Evolutionary conservation across 306 rosid species (phyloP), one percentile per base, ranked within the genome.

Genomic region (Prosopis cineraria): DNA sequence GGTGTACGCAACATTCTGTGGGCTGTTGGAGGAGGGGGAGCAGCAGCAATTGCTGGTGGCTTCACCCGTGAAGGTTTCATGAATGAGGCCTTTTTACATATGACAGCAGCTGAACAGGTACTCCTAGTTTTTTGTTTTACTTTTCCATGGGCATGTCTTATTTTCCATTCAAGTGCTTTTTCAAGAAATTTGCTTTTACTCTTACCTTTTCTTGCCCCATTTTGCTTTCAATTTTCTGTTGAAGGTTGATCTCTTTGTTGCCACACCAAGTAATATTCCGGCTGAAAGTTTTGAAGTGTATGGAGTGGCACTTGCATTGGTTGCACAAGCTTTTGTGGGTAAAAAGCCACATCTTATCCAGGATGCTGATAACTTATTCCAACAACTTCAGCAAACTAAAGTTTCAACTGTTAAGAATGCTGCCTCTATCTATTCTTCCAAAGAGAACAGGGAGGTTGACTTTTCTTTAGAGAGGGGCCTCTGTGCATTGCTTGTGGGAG

Each of bases 11-110:
- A 93, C 85, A 91, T 95, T 76, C 73, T 95, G 82, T 95, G 98
- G 98, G 88, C 97, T 17, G 98, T 93, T 81, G 99, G 99, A 73
- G 98, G 98, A 77, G 99, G 99, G 6, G 99, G 99, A 37, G 99
- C 99, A 47, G 97, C 94, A 70, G 96, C 97, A 24, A 83, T 93
- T 73, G 97, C 92, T 70, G 99, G 98, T 71, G 95, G 98, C 70
- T 93, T 87, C 84, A 88, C 94, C 20, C 98, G 96, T 41, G 99
- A 95, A 82, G 90, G 87, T 79, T 95, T 91, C 80, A 84, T 91
- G 98, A 93, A 91, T 50, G 91, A 87, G 86, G 94, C 93, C 31
- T 93, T 92, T 79, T 78, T 84, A 76, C 93, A 80, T 33, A 95
- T 95, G 99, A 91, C 97, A 37, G 97, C 98, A 48, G 77, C 93